Evolutionary conservation across 2,329 filamentous ascomycete species (phyloP), one percentile per base, ranked within the genome.

Genomic region (Clarireedia sp.): DNA sequence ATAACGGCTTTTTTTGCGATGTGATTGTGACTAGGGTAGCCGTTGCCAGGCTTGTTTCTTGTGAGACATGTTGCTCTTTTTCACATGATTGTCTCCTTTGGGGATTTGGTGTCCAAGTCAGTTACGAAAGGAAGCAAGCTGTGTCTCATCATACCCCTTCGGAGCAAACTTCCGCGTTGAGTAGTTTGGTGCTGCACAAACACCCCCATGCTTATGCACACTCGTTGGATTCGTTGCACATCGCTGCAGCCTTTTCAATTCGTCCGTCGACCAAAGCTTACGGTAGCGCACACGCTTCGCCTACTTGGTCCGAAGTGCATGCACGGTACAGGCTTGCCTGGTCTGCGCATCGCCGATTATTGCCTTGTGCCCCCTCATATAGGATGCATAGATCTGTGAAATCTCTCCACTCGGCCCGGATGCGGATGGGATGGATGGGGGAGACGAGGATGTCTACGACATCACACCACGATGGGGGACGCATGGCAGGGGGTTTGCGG

Each of bases 1-100:
- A 17, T 38, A 55, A 55, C 53, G 53, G 53, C 26, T 55, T 55
- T 55, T 55, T 55, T 43, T 37, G 38, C 36, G n/a, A 29, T 23
- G 26, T 41, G 3, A 16, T 41, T 48, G 16, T 29, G 21, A 3
- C 12, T 44, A 8, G 24, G 41, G 14, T 47, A 36, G 24, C n/a
- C 16, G 6, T 5, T 4, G 29, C 23, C 23, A 47, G 16, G 7
- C 33, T 19, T 44, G 33, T 36, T 41, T 46, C 19, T 36, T n/a
- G n/a, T n/a, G 12, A 36, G 38, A 51, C 26, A 36, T 36, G 6
- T 23, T 19, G 10, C 9, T 7, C 24, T 12, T 12, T 33, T 36
- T 44, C 19, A 40, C 26, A 44, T 29, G 17, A 23, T 21, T 29
- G 19, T 26, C 10, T 21, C 17, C 37, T 51, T 29, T 10, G 29